These are phyloP conservation scores for Knoxia roxburghii DNA, from an alignment of 257 asterid species.

Conservation along the genomic window DNA sequence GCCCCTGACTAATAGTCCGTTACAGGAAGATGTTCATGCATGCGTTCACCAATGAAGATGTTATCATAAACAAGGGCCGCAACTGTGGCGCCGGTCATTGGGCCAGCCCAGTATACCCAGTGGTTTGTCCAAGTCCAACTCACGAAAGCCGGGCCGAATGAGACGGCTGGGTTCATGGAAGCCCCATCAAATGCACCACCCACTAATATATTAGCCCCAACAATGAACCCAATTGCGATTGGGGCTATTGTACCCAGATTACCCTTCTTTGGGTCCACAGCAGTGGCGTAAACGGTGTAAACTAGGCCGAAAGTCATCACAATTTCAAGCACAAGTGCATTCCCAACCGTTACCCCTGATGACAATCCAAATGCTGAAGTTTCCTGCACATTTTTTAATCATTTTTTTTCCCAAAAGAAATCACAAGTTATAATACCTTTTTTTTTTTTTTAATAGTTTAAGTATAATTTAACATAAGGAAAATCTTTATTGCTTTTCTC, in stretches of 20 bases:
- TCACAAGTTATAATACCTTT: neutral
- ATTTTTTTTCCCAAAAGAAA: neutral
- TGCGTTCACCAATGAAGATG: conserved; percentile 23
- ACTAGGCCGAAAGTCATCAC: conserved; percentile 49
- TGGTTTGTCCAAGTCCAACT: conserved; percentile 36
- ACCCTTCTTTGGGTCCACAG: conserved; percentile 42
- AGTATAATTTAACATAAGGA: no score
- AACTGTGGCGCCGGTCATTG: conserved; percentile 34
- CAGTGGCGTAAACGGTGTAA: conserved; percentile 43
- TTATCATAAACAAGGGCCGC: conserved; percentile 33
- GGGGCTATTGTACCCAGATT: conserved; percentile 37
- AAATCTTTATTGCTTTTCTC: no score
- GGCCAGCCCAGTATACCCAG: conserved; percentile 46
- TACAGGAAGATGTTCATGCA: conserved; percentile 22
- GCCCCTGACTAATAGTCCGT: conserved; percentile 14
- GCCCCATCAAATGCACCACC: conserved; percentile 47
- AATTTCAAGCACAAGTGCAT: conserved; percentile 32
- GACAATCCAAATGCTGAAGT: conserved; percentile 27
- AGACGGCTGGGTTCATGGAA: conserved; percentile 43
- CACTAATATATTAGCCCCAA: conserved; percentile 39
- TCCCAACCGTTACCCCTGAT: conserved; percentile 28
- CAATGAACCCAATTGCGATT: conserved; percentile 41
- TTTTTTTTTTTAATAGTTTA: no score
- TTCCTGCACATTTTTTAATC: conserved; percentile 16
- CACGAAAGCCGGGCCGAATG: conserved; percentile 44